Conservation (phyloP, 2,329 filamentous ascomycete species). For the Aureobasidium sp. region DNA sequence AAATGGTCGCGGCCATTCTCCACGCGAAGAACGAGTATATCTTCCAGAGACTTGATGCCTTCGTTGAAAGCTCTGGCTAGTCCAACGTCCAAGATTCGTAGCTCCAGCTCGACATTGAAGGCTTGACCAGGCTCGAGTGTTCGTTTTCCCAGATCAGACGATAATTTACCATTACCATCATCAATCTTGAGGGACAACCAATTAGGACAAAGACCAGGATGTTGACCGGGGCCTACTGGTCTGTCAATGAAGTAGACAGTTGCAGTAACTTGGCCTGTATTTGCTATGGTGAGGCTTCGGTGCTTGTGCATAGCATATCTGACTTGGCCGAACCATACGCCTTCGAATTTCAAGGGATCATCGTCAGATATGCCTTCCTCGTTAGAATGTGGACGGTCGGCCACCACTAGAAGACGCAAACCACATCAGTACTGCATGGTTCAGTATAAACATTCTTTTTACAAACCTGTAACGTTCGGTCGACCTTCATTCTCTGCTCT, state of each 20-base stretch:
- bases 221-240: slow-evolving; percentile 45
- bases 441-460: not conserved
- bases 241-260: slow-evolving; percentile 73
- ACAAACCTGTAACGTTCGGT: slow-evolving; percentile 48
- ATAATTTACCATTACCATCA: slow-evolving; percentile 19
- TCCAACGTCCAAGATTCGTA: slow-evolving; percentile 57
- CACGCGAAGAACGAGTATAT: slow-evolving; percentile 81
- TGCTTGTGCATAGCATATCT: slow-evolving; percentile 60
- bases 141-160: slow-evolving; percentile 35
- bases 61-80: slow-evolving; percentile 67
- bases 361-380: slow-evolving; percentile 38
- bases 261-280: slow-evolving; percentile 78
- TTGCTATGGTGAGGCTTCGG: slow-evolving; percentile 74
- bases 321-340: slow-evolving; percentile 72
- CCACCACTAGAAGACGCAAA: slow-evolving; percentile 56
- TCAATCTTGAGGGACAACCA: slow-evolving; percentile 61
- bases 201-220: slow-evolving; percentile 40
- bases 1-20: slow-evolving; percentile 85
- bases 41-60: slow-evolving; percentile 60
- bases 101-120: slow-evolving; percentile 59
- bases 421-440: not conserved
- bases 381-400: slow-evolving; percentile 50
- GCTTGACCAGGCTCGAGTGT: slow-evolving; percentile 81
- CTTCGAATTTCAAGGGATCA: slow-evolving; percentile 38
- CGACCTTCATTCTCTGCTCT: slow-evolving; percentile 85